Conservation (phyloP, 371 early-diverging fungal genomes). For the Apophysomyces trapeziformis region DNA sequence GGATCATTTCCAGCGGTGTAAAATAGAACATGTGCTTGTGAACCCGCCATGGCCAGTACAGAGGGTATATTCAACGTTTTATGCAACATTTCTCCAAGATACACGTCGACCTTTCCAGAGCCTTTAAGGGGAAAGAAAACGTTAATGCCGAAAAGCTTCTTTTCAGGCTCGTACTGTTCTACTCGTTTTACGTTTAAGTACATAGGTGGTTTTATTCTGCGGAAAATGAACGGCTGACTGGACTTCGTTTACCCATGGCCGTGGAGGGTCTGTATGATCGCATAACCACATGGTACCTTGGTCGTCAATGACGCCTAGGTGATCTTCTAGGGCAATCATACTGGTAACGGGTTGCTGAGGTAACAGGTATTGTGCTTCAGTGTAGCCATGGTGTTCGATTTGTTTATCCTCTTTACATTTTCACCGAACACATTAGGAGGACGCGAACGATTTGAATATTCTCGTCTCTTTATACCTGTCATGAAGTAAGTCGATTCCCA, state of each 20-base stretch:
- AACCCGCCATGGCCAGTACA: slow-evolving; percentile 23
- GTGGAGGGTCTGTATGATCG: background rate
- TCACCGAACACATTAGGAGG: too few species aligned
- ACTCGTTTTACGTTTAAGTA: slow-evolving; percentile 19
- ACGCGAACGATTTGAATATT: background rate
- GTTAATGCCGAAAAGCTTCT: too few species aligned
- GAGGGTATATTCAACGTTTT: background rate
- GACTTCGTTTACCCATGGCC: background rate
- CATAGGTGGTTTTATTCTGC: slow-evolving; percentile 7
- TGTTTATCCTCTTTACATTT: slow-evolving; percentile 19
- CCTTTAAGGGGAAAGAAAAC: too few species aligned
- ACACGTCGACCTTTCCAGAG: slow-evolving; percentile 9
- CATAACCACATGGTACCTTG: slow-evolving; percentile 12
- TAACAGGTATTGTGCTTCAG: slow-evolving; percentile 13
- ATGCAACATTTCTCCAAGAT: background rate
- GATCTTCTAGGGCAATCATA: background rate
- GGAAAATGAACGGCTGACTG: slow-evolving; percentile 17
- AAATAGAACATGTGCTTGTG: slow-evolving; percentile 36
- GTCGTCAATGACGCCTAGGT: slow-evolving; percentile 24
- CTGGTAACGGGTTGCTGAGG: background rate
- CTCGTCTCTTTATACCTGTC: slow-evolving; percentile 21
- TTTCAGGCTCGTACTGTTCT: too few species aligned
- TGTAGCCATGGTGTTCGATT: slow-evolving; percentile 29
- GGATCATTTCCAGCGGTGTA: slow-evolving; percentile 20
- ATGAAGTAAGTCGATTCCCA: slow-evolving; percentile 43